Conservation (phyloP, 1,139 yeast species). For the Blastobotrys raffinosifermentans region DNA sequence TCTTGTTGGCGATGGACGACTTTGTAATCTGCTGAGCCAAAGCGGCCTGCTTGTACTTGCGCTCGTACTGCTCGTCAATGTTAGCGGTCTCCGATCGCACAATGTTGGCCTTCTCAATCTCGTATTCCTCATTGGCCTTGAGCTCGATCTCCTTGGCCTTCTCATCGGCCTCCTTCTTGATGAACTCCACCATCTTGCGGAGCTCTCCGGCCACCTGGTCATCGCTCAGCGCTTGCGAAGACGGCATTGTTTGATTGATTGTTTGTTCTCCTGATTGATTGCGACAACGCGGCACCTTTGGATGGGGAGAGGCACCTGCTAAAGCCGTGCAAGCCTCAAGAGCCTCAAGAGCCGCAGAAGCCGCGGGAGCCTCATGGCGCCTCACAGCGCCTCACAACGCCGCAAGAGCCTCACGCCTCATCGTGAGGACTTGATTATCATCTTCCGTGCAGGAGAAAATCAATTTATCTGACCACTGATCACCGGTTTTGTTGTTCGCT, state of each 20-base stretch:
- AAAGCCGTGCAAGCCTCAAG: too few relatives aligned
- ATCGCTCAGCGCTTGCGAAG: constrained; percentile 26
- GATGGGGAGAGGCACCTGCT: too few relatives aligned
- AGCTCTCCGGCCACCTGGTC: constrained; percentile 67
- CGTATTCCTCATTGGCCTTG: constrained; percentile 98
- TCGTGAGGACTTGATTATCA: too few relatives aligned
- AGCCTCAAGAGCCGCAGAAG: too few relatives aligned
- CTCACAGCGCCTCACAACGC: too few relatives aligned
- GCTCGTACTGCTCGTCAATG: constrained; percentile 75
- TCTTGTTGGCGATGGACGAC: constrained; percentile 92
- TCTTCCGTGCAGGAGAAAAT: too few relatives aligned
- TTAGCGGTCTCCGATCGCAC: constrained; percentile 90
- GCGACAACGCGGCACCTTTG: too few relatives aligned
- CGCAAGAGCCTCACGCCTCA: too few relatives aligned
- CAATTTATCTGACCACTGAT: too few relatives aligned
- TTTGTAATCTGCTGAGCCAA: constrained; percentile 93
- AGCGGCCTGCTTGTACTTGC: constrained; percentile 82
- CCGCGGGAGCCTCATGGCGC: too few relatives aligned
- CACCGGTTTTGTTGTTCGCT: too few relatives aligned
- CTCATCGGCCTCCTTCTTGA: constrained; percentile 97
- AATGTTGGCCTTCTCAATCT: constrained; percentile 91
- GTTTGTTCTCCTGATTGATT: too few relatives aligned
- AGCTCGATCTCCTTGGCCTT: constrained; percentile 93
- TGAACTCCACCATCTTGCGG: constrained; percentile 97
- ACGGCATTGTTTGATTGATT: constrained; percentile 5